A percentile compares a stretch with the other conserved stretches of the same genome.
phyloP scores from a whole-genome alignment of 768 basidiomycete species.

The Solioccasus polychromus region DNA sequence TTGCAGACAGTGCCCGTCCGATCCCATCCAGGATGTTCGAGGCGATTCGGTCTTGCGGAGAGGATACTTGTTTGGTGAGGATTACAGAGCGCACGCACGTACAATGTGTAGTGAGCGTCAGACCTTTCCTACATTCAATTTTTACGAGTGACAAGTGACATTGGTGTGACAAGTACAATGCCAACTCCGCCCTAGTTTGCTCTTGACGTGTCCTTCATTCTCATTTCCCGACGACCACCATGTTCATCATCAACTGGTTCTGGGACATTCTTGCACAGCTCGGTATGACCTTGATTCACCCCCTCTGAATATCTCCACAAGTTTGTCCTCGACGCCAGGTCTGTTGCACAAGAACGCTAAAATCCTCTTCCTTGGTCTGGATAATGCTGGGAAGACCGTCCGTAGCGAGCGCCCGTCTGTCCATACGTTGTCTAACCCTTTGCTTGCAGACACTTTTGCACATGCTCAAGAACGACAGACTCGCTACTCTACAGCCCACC shows the following conservation, averaged over 20 bases:
- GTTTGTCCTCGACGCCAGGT: slow-evolving; percentile 43
- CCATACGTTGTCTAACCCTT: not conserved
- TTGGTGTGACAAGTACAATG: slow-evolving; percentile 9
- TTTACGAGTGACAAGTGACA: slow-evolving; percentile 8
- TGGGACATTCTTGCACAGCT: slow-evolving; percentile 94
- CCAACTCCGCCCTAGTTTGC: not conserved
- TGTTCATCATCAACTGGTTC: slow-evolving; percentile 94
- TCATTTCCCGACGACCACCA: slow-evolving; percentile 34
- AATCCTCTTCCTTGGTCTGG: slow-evolving; percentile 97
- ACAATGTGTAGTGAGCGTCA: slow-evolving; percentile 59
- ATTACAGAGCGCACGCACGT: slow-evolving; percentile 59
- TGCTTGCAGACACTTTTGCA: slow-evolving; percentile 80
- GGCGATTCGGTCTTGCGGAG: slow-evolving; percentile 74
- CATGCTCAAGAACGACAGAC: slow-evolving; percentile 99
- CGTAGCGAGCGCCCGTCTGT: slow-evolving; percentile 24
- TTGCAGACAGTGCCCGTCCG: slow-evolving; percentile 73
- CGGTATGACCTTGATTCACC: slow-evolving; percentile 49
- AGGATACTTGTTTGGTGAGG: slow-evolving; percentile 49
- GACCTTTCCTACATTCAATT: slow-evolving; percentile 57
- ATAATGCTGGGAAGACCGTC: slow-evolving; percentile 99
- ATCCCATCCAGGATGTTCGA: slow-evolving; percentile 41
- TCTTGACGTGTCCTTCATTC: slow-evolving; percentile 21
- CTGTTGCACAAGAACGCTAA: slow-evolving; percentile 98
- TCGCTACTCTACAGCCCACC: slow-evolving; percentile 96
- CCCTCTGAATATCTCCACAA: not conserved